These are phyloP conservation scores for Phialophora tarda DNA, from an alignment of 2,329 filamentous ascomycete genomes.

Conservation along the genomic window DNA sequence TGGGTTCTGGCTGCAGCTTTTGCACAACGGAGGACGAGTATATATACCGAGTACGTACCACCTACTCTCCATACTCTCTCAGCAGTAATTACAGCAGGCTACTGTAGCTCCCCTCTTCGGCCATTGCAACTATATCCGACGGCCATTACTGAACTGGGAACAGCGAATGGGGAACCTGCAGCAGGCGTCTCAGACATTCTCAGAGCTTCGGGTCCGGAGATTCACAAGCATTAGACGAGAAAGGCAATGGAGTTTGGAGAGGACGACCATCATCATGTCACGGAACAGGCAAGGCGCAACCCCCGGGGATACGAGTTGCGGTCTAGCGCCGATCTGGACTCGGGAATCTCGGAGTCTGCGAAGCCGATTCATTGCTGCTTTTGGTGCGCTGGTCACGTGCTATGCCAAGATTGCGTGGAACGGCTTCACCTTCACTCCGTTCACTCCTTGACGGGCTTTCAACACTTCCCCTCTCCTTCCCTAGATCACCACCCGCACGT, in stretches of 20 bases:
- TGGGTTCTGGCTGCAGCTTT: not conserved
- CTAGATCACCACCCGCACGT: not conserved
- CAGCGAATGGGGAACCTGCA: not conserved
- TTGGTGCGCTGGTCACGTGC: not conserved
- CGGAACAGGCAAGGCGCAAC: not conserved
- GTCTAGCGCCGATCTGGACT: not conserved
- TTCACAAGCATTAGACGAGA: not conserved
- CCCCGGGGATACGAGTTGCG: not conserved
- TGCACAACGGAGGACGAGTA: not conserved
- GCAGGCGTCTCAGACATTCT: not conserved
- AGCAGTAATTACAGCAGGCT: not conserved
- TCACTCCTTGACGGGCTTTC: too few species aligned
- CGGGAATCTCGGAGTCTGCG: not conserved
- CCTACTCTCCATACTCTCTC: not conserved
- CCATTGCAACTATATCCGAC: conserved; percentile 18
- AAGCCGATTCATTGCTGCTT: not conserved
- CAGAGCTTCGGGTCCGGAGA: not conserved
- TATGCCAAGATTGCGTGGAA: not conserved
- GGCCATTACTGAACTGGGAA: not conserved
- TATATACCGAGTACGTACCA: not conserved
- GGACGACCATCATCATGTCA: not conserved
- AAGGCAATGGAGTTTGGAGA: not conserved
- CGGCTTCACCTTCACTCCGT: too few species aligned
- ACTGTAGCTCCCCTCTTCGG: not conserved
- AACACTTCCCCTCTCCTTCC: not conserved